Evolutionary conservation across 306 rosid genomes (phyloP).

Genomic region (Cucurbita moschata): DNA sequence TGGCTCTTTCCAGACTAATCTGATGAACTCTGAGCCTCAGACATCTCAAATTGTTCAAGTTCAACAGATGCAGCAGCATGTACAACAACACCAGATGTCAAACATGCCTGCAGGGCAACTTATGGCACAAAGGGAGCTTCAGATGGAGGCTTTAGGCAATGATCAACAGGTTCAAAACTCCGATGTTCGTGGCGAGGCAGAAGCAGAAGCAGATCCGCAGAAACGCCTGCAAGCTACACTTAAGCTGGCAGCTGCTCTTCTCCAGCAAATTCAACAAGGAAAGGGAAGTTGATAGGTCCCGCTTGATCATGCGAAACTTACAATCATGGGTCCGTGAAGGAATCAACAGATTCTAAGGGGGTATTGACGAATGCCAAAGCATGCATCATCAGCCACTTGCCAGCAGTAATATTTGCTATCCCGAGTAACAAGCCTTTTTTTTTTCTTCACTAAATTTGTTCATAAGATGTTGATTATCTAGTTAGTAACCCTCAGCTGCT

Average conservation of each 20-base stretch:
- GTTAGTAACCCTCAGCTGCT: not conserved
- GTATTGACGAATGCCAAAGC: not conserved
- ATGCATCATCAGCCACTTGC: not conserved
- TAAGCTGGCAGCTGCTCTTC: slow-evolving; percentile 89
- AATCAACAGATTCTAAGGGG: not conserved
- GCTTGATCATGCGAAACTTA: not conserved
- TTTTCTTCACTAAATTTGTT: not conserved
- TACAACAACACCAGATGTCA: slow-evolving; percentile 35
- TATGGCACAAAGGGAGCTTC: slow-evolving; percentile 42
- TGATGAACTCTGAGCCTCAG: slow-evolving; percentile 27
- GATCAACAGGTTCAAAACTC: slow-evolving; percentile 26
- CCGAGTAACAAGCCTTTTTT: not conserved
- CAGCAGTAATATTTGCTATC: not conserved
- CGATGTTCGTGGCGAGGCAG: slow-evolving; percentile 35
- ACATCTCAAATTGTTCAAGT: slow-evolving; percentile 40
- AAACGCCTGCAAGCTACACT: slow-evolving; percentile 84
- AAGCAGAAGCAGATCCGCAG: slow-evolving; percentile 50
- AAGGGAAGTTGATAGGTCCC: slow-evolving; percentile 38
- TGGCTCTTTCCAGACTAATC: slow-evolving; percentile 27
- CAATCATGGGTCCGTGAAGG: not conserved
- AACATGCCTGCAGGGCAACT: slow-evolving; percentile 26
- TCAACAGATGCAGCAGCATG: slow-evolving; percentile 33
- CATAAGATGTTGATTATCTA: not conserved
- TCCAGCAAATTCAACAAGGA: slow-evolving; percentile 86
- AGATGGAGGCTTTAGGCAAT: slow-evolving; percentile 33